These are phyloP conservation scores for Lagerstroemia speciosa DNA, from an alignment of 345 rosid species.

Conservation along the genomic window DNA sequence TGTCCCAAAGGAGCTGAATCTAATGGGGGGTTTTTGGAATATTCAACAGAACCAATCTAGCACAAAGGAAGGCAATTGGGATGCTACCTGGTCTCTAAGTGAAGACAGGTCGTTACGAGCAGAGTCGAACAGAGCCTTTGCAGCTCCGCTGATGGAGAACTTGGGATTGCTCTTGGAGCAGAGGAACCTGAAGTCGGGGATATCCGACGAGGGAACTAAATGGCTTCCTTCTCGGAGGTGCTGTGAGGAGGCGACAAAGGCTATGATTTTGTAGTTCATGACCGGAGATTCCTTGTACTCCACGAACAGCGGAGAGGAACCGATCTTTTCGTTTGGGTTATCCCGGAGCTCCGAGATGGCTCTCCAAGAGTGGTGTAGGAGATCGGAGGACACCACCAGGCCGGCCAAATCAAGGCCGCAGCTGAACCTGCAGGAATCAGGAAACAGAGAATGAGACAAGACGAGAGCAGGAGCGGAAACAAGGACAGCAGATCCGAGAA, in stretches of 20 bases:
- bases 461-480: neutral
- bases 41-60: neutral
- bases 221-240: conserved; percentile 12
- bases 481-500: neutral
- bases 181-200: conserved; percentile 30
- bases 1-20: neutral
- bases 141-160: conserved; percentile 32
- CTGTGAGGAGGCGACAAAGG: conserved; percentile 25
- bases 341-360: conserved; percentile 22
- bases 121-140: conserved; percentile 29
- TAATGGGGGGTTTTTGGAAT: neutral
- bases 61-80: neutral
- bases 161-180: conserved; percentile 24
- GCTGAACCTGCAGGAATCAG: conserved; percentile 24
- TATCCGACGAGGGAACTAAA: conserved; percentile 20
- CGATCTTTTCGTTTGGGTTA: conserved; percentile 7
- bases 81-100: conserved; percentile 30
- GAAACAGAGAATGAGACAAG: neutral
- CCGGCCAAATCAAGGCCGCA: conserved; percentile 33
- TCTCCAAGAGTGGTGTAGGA: conserved; percentile 30
- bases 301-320: conserved; percentile 7
- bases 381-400: conserved; percentile 36
- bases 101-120: conserved; percentile 15
- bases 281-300: conserved; percentile 10
- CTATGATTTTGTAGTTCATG: conserved; percentile 17